Percentiles rank a stretch among this genome's conserved stretches.
phyloP scores from a whole-genome alignment of 2,329 filamentous ascomycete species.

The Plenodomus biglobosus region DNA sequence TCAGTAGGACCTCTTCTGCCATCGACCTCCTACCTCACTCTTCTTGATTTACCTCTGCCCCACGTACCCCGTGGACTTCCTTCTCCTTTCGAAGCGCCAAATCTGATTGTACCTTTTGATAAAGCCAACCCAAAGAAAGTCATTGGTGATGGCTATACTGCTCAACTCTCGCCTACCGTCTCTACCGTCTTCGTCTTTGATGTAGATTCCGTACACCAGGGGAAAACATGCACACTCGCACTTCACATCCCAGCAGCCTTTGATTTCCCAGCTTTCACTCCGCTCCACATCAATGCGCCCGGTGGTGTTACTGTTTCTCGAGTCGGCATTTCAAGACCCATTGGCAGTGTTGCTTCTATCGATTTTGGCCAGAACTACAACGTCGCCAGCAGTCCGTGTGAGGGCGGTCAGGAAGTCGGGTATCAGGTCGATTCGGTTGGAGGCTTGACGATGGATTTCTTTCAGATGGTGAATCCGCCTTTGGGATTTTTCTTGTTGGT shows the following conservation, averaged over 20 bases:
- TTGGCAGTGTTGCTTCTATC: slow-evolving; percentile 20
- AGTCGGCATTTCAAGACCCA: slow-evolving; percentile 12
- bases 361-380: slow-evolving; percentile 21
- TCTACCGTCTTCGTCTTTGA: slow-evolving; percentile 53
- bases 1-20: neutral
- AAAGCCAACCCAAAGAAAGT: slow-evolving; percentile 41
- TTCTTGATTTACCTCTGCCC: neutral
- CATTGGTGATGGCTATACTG: slow-evolving; percentile 46
- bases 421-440: slow-evolving; percentile 27
- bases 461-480: slow-evolving; percentile 27
- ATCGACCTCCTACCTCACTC: slow-evolving; percentile 4
- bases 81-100: slow-evolving; percentile 42
- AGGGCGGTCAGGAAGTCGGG: slow-evolving; percentile 25
- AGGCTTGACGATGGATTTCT: slow-evolving; percentile 30
- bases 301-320: slow-evolving; percentile 43
- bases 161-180: slow-evolving; percentile 43
- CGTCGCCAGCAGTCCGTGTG: slow-evolving; percentile 26
- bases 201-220: slow-evolving; percentile 43
- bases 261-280: slow-evolving; percentile 36
- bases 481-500: slow-evolving; percentile 29
- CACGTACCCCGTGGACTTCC: slow-evolving; percentile 28
- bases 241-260: slow-evolving; percentile 50
- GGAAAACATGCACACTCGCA: slow-evolving; percentile 52
- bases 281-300: slow-evolving; percentile 27
- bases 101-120: slow-evolving; percentile 44